Percentiles rank a stretch among this genome's conserved stretches.
phyloP scores from a whole-genome alignment of 2,329 filamentous ascomycete genomes.

The Colletotrichum sp. region DNA sequence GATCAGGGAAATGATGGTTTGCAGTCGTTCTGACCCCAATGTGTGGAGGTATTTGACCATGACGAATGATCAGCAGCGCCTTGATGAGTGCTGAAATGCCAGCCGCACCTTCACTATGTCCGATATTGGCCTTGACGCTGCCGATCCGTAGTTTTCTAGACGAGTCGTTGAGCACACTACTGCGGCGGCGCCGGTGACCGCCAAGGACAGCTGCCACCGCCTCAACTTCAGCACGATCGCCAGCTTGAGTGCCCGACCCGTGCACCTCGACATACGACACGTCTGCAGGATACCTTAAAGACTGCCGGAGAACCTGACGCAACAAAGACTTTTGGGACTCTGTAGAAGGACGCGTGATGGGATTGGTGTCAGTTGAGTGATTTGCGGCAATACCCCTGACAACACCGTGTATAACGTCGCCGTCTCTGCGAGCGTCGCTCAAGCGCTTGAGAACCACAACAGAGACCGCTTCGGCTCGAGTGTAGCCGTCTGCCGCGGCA shows the following conservation, averaged over 20 bases:
- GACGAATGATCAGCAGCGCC: neutral
- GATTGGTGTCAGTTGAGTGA: neutral
- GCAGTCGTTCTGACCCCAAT: neutral
- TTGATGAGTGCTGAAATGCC: neutral
- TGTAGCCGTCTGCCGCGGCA: neutral
- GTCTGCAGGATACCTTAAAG: neutral
- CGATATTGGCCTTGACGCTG: neutral
- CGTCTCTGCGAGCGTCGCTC: neutral
- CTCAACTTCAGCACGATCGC: neutral
- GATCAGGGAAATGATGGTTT: neutral
- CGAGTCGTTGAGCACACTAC: neutral
- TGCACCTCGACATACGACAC: neutral
- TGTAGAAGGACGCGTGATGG: neutral
- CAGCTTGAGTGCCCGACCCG: neutral
- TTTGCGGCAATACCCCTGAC: neutral
- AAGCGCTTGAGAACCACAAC: neutral
- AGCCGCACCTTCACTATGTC: neutral
- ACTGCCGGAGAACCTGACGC: neutral
- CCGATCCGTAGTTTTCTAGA: neutral
- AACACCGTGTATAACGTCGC: neutral
- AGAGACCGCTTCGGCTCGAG: neutral
- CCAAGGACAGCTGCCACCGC: neutral
- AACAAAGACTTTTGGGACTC: neutral
- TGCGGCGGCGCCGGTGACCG: neutral
- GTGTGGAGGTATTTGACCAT: neutral